phyloP scores from a whole-genome alignment of 2,329 filamentous ascomycete genomes.

The Pseudonectria buxi region DNA sequence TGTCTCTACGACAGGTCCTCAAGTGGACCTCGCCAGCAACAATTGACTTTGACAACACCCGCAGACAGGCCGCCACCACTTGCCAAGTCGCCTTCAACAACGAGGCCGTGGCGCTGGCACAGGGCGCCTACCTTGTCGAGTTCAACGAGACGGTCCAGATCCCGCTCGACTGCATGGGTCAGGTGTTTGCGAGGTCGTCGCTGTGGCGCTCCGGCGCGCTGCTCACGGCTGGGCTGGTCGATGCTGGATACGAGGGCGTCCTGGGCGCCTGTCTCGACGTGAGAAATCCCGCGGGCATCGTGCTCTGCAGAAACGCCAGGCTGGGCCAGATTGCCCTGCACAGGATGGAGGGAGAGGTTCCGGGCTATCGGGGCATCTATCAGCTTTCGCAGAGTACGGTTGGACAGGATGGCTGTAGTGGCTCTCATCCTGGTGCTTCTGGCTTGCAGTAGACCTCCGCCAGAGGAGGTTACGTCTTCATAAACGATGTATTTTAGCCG shows the following conservation, averaged over 20 bases:
- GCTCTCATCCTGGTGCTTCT: too few species aligned
- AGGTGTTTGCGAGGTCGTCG: conserved; percentile 31
- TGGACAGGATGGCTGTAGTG: too few species aligned
- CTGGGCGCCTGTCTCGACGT: neutral
- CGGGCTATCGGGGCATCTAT: too few species aligned
- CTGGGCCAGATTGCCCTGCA: too few species aligned
- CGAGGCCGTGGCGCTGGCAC: conserved; percentile 13
- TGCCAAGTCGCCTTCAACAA: conserved; percentile 8
- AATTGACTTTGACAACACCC: conserved; percentile 25
- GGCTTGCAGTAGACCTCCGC: too few species aligned
- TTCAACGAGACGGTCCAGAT: conserved; percentile 35
- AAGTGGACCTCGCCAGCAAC: conserved; percentile 22
- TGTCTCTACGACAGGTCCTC: conserved; percentile 20
- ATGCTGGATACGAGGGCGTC: conserved; percentile 34
- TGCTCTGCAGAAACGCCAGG: too few species aligned
- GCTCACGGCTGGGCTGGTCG: conserved; percentile 33
- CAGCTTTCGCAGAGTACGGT: too few species aligned
- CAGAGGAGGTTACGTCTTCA: too few species aligned
- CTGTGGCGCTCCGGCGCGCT: conserved; percentile 33
- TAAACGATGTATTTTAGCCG: too few species aligned
- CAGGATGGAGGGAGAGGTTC: too few species aligned
- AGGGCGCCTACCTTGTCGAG: conserved; percentile 31
- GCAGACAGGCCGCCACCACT: conserved; percentile 18
- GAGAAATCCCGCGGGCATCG: too few species aligned
- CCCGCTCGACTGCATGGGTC: conserved; percentile 32